Percentiles rank a stretch among this genome's conserved stretches.
Evolutionary conservation across 805 yeast species (phyloP).

Genomic region (Candida saitoana): DNA sequence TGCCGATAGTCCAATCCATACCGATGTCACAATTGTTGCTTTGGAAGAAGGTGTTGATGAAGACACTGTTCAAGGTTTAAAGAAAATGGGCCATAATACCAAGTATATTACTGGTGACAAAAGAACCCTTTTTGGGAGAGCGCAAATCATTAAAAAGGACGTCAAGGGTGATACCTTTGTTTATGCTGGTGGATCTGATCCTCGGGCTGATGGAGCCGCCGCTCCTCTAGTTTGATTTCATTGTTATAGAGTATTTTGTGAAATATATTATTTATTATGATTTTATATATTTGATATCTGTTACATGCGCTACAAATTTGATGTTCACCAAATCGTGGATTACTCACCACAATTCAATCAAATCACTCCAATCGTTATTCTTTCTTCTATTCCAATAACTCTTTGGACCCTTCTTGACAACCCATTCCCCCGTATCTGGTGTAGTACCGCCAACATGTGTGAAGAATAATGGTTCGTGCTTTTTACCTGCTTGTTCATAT

Average conservation of each 20-base stretch:
- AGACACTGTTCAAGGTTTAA: conserved; percentile 44
- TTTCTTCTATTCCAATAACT: conserved; percentile 81
- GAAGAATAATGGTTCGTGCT: conserved; percentile 64
- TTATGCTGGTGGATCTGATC: conserved; percentile 71
- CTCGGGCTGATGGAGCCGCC: conserved; percentile 84
- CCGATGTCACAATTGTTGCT: conserved; percentile 54
- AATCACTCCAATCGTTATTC: conserved; percentile 55
- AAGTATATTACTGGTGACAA: conserved; percentile 36
- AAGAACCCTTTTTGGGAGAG: conserved; percentile 57
- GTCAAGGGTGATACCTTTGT: conserved; percentile 40
- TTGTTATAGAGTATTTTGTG: background rate
- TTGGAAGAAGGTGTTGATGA: conserved; percentile 62
- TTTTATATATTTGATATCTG: no score
- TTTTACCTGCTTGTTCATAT: conserved; percentile 41
- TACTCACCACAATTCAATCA: conserved; percentile 53
- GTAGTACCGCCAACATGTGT: conserved; percentile 34
- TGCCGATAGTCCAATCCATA: conserved; percentile 60
- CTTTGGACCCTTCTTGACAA: conserved; percentile 50
- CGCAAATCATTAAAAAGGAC: conserved; percentile 62
- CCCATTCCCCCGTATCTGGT: conserved; percentile 49
- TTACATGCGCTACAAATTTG: no score
- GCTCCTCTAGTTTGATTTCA: conserved; percentile 34
- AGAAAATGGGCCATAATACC: conserved; percentile 55
- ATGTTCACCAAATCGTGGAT: no score
- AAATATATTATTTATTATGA: background rate